These are phyloP conservation scores for Schwanniomyces vanrijiae DNA, from an alignment of 805 yeast species.

Conservation along the genomic window DNA sequence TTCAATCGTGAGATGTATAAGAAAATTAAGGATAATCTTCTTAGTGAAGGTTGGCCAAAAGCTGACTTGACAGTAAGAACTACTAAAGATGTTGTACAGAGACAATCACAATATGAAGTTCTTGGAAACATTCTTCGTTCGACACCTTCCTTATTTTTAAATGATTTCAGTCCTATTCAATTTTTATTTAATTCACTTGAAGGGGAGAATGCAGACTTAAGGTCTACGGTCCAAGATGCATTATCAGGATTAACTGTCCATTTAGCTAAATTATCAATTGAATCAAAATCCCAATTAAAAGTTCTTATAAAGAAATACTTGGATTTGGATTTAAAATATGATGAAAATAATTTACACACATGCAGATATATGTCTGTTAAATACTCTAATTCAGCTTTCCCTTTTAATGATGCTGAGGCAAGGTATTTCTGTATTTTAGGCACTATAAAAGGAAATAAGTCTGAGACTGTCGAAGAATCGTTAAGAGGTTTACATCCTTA, in stretches of 20 bases:
- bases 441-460: conserved; percentile 51
- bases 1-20: conserved; percentile 48
- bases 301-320: conserved; percentile 33
- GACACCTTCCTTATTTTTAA: conserved; percentile 38
- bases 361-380: conserved; percentile 66
- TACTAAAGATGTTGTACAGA: conserved; percentile 38
- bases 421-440: conserved; percentile 70
- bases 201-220: conserved; percentile 61
- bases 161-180: conserved; percentile 52
- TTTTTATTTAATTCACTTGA: conserved; percentile 72
- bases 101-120: conserved; percentile 75
- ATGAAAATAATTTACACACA: conserved; percentile 36
- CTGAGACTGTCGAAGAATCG: conserved; percentile 82
- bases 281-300: conserved; percentile 44
- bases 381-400: conserved; percentile 60
- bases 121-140: conserved; percentile 63
- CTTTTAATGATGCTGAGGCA: conserved; percentile 67
- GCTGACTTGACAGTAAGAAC: conserved; percentile 39
- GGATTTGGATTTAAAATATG: conserved; percentile 4
- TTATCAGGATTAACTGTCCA: conserved; percentile 58
- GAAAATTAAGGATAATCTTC: conserved; percentile 51
- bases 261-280: conserved; percentile 38
- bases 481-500: conserved; percentile 78
- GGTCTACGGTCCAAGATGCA: conserved; percentile 70
- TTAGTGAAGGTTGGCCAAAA: conserved; percentile 63